Percentiles rank a stretch among this genome's conserved stretches.
phyloP scores from a whole-genome alignment of 495 filamentous ascomycete genomes.

The Cercophora newfieldiana region DNA sequence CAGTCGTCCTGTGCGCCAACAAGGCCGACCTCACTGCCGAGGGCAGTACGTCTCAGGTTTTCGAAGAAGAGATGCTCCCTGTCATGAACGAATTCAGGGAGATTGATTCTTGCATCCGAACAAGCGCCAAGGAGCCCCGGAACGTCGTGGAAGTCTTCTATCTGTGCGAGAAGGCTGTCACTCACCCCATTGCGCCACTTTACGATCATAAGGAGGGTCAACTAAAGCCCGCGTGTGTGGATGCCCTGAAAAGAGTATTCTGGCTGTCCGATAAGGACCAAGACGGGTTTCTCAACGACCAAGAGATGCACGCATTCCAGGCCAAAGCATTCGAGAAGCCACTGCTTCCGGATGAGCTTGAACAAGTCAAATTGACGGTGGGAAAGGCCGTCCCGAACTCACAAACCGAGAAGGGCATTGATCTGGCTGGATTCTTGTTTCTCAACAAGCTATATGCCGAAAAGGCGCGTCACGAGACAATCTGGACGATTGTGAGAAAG shows the following conservation, averaged over 20 bases:
- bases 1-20: conserved; percentile 94
- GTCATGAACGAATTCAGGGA: conserved; percentile 99
- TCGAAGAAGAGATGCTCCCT: conserved; percentile 96
- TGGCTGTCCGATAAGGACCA: conserved; percentile 95
- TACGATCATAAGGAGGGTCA: conserved; percentile 92
- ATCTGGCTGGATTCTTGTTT: conserved; percentile 76
- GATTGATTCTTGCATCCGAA: conserved; percentile 95
- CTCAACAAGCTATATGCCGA: conserved; percentile 95
- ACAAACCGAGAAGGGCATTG: conserved; percentile 70
- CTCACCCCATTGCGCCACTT: conserved; percentile 92
- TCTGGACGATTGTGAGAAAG: conserved; percentile 94
- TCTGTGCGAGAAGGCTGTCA: conserved; percentile 97
- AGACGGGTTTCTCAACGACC: conserved; percentile 89
- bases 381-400: conserved; percentile 64
- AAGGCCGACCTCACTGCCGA: conserved; percentile 78
- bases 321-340: conserved; percentile 86
- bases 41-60: conserved; percentile 70
- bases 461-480: conserved; percentile 96
- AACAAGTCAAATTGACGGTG: conserved; percentile 85
- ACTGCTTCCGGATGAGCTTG: conserved; percentile 72
- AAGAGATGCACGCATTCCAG: conserved; percentile 89
- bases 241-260: conserved; percentile 85
- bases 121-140: conserved; percentile 89
- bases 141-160: conserved; percentile 98
- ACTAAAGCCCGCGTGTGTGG: conserved; percentile 83